A percentile compares a stretch with the other conserved stretches of the same genome.
Evolutionary conservation across 352 stramenopile genomes (phyloP).

Genomic region (Plasmopara halstedii): DNA sequence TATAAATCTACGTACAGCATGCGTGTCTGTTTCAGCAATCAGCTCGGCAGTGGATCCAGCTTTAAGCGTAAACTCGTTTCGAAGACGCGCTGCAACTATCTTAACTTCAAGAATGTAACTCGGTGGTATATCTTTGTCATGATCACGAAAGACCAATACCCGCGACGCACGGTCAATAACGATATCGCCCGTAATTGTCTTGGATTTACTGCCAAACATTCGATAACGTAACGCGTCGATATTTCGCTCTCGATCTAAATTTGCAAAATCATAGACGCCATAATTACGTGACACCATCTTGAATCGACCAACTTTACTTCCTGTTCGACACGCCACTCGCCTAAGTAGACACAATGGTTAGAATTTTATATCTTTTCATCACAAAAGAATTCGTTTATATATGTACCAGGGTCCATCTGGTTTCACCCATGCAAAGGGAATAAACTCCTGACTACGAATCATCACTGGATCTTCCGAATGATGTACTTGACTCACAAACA

Average conservation of each 20-base stretch:
- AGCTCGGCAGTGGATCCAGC: slow-evolving; percentile 55
- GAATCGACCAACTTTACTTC: slow-evolving; percentile 34
- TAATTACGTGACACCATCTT: slow-evolving; percentile 49
- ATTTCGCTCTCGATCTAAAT: slow-evolving; percentile 68
- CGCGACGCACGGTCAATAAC: slow-evolving; percentile 70
- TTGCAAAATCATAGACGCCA: slow-evolving; percentile 80
- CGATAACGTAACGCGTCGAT: slow-evolving; percentile 64
- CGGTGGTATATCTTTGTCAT: slow-evolving; percentile 40
- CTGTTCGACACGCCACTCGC: slow-evolving; percentile 61
- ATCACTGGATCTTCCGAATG: slow-evolving; percentile 55
- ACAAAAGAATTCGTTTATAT: too few relatives aligned
- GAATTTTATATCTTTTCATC: too few relatives aligned
- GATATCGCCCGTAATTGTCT: slow-evolving; percentile 66
- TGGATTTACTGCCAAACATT: slow-evolving; percentile 61
- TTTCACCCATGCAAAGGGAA: slow-evolving; percentile 76
- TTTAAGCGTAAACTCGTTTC: slow-evolving; percentile 52
- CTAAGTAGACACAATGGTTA: slow-evolving; percentile 24
- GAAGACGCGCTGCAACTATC: slow-evolving; percentile 64
- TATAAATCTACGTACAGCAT: slow-evolving; percentile 26
- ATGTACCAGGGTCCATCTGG: slow-evolving; percentile 65
- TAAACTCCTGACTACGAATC: slow-evolving; percentile 61
- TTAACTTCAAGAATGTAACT: slow-evolving; percentile 81
- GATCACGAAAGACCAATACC: slow-evolving; percentile 71
- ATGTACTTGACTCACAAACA: slow-evolving; percentile 66
- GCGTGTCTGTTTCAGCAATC: slow-evolving; percentile 57